Evolutionary conservation across 2,329 filamentous ascomycete genomes (phyloP).

Genomic region (Cladosporium sp.): DNA sequence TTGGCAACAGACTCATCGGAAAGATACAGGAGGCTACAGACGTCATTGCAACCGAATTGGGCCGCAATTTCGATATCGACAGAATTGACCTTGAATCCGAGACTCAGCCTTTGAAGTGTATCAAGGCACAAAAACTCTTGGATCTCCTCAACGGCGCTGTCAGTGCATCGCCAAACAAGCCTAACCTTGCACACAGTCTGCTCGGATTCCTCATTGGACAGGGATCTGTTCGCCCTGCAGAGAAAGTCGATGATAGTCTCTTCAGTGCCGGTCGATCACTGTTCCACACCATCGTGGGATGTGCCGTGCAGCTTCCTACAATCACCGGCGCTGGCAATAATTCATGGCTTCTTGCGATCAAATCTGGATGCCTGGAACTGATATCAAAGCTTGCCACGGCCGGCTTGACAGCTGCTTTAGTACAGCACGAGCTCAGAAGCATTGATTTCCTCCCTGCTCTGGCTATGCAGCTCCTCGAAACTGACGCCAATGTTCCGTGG

Average conservation of each 20-base stretch:
- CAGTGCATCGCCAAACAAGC: constrained; percentile 69
- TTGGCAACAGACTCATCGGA: constrained; percentile 33
- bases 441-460: constrained; percentile 79
- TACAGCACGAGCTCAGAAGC: constrained; percentile 75
- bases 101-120: constrained; percentile 70
- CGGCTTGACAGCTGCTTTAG: constrained; percentile 70
- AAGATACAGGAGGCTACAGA: constrained; percentile 42
- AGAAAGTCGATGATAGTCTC: constrained; percentile 65
- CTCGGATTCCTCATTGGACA: constrained; percentile 68
- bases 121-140: constrained; percentile 75
- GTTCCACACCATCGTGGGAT: constrained; percentile 74
- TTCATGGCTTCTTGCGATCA: constrained; percentile 46
- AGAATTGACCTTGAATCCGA: constrained; percentile 77
- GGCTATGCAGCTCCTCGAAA: constrained; percentile 55
- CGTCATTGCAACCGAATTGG: constrained; percentile 77
- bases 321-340: constrained; percentile 30
- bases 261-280: constrained; percentile 74
- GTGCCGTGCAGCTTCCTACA: constrained; percentile 42
- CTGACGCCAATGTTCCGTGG: constrained; percentile 52
- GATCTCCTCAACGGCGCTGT: constrained; percentile 84
- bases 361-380: constrained; percentile 55
- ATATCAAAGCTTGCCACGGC: constrained; percentile 82
- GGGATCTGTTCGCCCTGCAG: constrained; percentile 70
- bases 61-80: constrained; percentile 75
- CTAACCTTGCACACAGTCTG: constrained; percentile 86